These are phyloP conservation scores for Fusarium irregulare DNA, from an alignment of 2,329 filamentous ascomycete species.

Conservation along the genomic window DNA sequence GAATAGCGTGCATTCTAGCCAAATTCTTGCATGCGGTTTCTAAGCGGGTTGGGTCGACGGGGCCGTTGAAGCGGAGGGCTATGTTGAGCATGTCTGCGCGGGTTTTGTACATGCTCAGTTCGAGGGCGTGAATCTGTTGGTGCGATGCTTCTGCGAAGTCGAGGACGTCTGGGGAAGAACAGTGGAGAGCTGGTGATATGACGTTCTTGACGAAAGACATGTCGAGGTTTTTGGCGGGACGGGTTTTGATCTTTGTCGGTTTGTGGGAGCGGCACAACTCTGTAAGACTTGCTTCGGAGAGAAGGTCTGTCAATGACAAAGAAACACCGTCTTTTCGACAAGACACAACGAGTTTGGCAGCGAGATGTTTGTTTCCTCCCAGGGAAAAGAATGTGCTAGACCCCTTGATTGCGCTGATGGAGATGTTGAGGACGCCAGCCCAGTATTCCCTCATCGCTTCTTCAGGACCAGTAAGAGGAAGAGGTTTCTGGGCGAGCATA, in stretches of 20 bases:
- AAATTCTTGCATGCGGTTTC: slow-evolving; percentile 60
- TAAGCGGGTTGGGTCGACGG: slow-evolving; percentile 56
- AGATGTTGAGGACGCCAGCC: slow-evolving; percentile 56
- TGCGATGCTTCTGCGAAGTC: slow-evolving; percentile 62
- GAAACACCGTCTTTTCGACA: slow-evolving; percentile 58
- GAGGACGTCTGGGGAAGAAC: slow-evolving; percentile 56
- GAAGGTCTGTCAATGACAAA: slow-evolving; percentile 57
- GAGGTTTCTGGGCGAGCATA: slow-evolving; percentile 53
- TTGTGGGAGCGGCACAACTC: slow-evolving; percentile 56
- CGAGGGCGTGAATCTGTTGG: slow-evolving; percentile 60
- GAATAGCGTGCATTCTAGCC: slow-evolving; percentile 59
- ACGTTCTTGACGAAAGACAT: slow-evolving; percentile 55
- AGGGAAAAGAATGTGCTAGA: slow-evolving; percentile 59
- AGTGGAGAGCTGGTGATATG: slow-evolving; percentile 57
- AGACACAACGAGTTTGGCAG: slow-evolving; percentile 56
- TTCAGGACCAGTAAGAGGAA: slow-evolving; percentile 61
- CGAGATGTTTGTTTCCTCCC: slow-evolving; percentile 60
- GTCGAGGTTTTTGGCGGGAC: slow-evolving; percentile 32
- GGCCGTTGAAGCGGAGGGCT: slow-evolving; percentile 60
- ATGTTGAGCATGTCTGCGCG: slow-evolving; percentile 61
- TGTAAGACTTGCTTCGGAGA: slow-evolving; percentile 56
- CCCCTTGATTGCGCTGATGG: slow-evolving; percentile 55
- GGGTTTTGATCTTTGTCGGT: not conserved
- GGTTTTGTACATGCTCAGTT: slow-evolving; percentile 58
- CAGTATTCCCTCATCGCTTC: slow-evolving; percentile 61